Percentiles rank a stretch among this genome's conserved stretches.
phyloP scores from a whole-genome alignment of 2,329 filamentous ascomycete species.

The Furcasterigmium furcatum region DNA sequence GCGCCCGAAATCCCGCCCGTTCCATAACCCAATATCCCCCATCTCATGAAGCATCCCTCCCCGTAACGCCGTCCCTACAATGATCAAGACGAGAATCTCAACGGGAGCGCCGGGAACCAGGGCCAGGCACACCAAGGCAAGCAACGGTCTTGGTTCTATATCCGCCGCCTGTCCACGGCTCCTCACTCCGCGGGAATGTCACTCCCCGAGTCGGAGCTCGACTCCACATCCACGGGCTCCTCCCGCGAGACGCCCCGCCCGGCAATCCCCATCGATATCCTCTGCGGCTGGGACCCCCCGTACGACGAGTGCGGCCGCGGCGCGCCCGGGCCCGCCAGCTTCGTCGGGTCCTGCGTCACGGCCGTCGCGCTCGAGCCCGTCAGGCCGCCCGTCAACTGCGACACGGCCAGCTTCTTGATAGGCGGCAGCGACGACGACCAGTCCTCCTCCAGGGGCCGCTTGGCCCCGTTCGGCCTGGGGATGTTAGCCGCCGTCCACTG shows the following conservation, averaged over 20 bases:
- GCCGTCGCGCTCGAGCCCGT: conserved; percentile 29
- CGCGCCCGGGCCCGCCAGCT: conserved; percentile 12
- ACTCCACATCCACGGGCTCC: conserved; percentile 1
- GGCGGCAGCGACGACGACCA: not conserved
- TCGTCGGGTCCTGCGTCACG: conserved; percentile 31
- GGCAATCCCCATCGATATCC: conserved; percentile 18
- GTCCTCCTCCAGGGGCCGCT: conserved; percentile 5
- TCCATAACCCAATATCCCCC: too few relatives aligned
- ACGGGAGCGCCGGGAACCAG: too few relatives aligned
- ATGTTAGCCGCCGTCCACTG: not conserved
- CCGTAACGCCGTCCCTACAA: too few relatives aligned
- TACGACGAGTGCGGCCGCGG: too few relatives aligned
- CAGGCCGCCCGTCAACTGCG: conserved; percentile 31
- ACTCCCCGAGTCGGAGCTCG: conserved; percentile 2
- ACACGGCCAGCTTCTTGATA: conserved; percentile 21
- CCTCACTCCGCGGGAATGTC: conserved; percentile 1
- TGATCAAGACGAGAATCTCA: too few relatives aligned
- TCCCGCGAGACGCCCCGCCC: conserved; percentile 6
- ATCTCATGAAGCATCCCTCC: too few relatives aligned
- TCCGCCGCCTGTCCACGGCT: too few relatives aligned
- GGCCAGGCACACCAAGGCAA: too few relatives aligned
- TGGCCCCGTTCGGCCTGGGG: conserved; percentile 2
- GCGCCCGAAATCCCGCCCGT: too few relatives aligned
- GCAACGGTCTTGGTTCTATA: too few relatives aligned
- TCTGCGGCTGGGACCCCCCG: not conserved